phyloP scores from a whole-genome alignment of 345 rosid species.

The Brassica rapa region DNA sequence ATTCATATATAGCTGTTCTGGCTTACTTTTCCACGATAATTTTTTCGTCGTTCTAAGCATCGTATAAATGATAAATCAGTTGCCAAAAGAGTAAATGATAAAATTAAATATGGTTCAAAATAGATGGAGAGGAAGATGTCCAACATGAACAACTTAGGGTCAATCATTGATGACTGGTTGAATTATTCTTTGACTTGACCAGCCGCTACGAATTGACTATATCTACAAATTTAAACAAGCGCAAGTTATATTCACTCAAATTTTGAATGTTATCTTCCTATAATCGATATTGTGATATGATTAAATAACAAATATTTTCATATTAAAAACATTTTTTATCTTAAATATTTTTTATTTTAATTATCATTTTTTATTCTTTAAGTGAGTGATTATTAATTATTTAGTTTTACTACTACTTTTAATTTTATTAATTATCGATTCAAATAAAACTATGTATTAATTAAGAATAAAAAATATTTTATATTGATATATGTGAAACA shows the following conservation, averaged over 20 bases:
- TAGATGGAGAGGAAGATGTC: conserved; percentile 37
- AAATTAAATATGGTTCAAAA: neutral
- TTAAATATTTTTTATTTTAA: too few species aligned
- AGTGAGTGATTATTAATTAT: too few species aligned
- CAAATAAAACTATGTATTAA: neutral
- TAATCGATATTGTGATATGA: conserved; percentile 6
- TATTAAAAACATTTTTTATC: neutral
- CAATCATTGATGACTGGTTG: conserved; percentile 37
- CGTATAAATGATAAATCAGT: neutral
- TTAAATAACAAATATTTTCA: neutral
- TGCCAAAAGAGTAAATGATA: neutral
- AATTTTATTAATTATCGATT: too few species aligned
- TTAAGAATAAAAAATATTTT: too few species aligned
- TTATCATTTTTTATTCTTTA: too few species aligned
- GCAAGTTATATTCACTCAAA: conserved; percentile 4
- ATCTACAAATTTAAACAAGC: conserved; percentile 11
- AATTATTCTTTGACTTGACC: conserved; percentile 36
- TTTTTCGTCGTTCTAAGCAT: neutral
- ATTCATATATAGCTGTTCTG: neutral
- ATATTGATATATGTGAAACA: neutral
- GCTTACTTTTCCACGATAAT: neutral
- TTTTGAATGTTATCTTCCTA: conserved; percentile 1
- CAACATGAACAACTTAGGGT: conserved; percentile 31
- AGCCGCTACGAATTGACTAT: conserved; percentile 42
- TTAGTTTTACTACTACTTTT: too few species aligned